A percentile compares a stretch with the other conserved stretches of the same genome.
These are phyloP conservation scores for Colletotrichum tropicicola DNA, from an alignment of 2,329 filamentous ascomycete species.

Conservation along the genomic window DNA sequence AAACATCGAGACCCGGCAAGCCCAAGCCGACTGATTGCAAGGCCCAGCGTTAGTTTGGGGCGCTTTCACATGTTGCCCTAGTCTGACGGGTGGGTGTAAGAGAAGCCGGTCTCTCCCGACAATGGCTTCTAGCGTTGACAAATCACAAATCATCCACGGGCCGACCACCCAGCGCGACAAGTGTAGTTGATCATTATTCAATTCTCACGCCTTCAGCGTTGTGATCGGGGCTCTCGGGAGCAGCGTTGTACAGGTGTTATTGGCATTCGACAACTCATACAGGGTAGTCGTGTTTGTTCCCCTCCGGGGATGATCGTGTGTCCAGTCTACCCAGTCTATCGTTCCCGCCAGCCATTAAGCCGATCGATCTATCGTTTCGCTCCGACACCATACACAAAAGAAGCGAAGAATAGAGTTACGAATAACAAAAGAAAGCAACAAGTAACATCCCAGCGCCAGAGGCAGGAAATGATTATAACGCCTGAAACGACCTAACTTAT, in stretches of 20 bases:
- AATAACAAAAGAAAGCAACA: conserved; percentile 16
- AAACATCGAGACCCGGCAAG: too few relatives aligned
- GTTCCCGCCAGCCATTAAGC: conserved; percentile 29
- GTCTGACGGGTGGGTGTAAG: neutral
- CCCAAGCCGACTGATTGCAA: too few relatives aligned
- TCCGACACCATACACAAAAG: conserved; percentile 24
- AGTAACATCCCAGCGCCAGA: conserved; percentile 13
- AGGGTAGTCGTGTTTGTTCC: conserved; percentile 20
- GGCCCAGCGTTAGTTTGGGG: too few relatives aligned
- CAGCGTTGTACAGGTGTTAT: conserved; percentile 30
- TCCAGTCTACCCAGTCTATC: conserved; percentile 29
- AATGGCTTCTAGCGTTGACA: neutral
- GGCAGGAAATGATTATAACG: conserved; percentile 14
- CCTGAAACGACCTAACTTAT: conserved; percentile 50
- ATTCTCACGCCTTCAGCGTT: conserved; percentile 18
- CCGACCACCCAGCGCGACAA: neutral
- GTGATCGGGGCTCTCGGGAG: neutral
- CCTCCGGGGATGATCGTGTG: conserved; percentile 11
- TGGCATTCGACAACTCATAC: conserved; percentile 25
- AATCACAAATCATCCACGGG: neutral
- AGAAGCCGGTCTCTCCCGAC: neutral
- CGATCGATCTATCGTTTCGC: conserved; percentile 30
- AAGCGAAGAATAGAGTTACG: neutral
- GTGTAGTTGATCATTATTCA: conserved; percentile 13
- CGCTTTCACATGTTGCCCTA: neutral